These are phyloP conservation scores for Serendipita indica DNA, from an alignment of 768 basidiomycete species.

Conservation along the genomic window DNA sequence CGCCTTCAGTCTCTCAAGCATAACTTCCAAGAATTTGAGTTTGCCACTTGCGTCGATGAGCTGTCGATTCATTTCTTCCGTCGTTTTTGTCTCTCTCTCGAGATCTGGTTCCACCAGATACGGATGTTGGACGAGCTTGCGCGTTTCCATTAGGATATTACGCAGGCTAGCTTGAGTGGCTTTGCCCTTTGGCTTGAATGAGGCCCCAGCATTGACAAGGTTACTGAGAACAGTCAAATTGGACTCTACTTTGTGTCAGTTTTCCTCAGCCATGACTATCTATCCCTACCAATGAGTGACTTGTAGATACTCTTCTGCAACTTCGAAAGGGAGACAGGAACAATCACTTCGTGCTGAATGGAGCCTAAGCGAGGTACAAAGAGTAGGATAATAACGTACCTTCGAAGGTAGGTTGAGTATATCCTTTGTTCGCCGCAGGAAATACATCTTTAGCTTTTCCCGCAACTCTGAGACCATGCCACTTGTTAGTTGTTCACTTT, in stretches of 20 bases:
- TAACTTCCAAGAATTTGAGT: conserved; percentile 53
- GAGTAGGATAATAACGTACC: conserved; percentile 28
- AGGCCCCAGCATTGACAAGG: background rate
- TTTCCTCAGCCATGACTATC: background rate
- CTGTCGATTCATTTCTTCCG: conserved; percentile 54
- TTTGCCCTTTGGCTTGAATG: background rate
- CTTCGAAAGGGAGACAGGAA: conserved; percentile 76
- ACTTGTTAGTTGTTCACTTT: conserved; percentile 48
- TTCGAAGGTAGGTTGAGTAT: conserved; percentile 86
- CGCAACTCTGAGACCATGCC: conserved; percentile 72
- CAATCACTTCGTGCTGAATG: conserved; percentile 74
- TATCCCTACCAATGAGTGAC: conserved; percentile 54
- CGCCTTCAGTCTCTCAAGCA: conserved; percentile 71
- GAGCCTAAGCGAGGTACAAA: background rate
- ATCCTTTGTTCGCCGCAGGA: conserved; percentile 86
- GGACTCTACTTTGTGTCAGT: background rate
- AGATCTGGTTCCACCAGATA: conserved; percentile 71
- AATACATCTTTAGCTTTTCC: conserved; percentile 62
- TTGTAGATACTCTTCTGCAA: conserved; percentile 82
- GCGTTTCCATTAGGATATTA: conserved; percentile 75
- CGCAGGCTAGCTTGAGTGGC: conserved; percentile 43
- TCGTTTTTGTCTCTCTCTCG: conserved; percentile 48
- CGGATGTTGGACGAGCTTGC: conserved; percentile 68
- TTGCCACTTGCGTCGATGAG: conserved; percentile 79
- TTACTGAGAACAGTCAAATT: background rate